Conservation (phyloP, 1,284 basidiomycete species). For the Boletellus deceptivus region DNA sequence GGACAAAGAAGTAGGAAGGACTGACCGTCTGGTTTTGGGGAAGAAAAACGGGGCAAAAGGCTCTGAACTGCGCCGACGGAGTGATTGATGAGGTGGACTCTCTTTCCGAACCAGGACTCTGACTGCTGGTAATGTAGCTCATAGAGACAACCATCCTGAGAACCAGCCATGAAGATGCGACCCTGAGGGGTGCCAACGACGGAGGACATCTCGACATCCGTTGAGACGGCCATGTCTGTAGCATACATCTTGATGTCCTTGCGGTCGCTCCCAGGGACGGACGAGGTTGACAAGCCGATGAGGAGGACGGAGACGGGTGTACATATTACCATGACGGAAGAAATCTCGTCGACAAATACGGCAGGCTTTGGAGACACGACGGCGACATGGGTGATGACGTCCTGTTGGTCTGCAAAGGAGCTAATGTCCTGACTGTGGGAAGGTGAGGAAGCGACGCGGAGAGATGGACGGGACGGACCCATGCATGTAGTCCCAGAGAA, state of each 20-base stretch:
- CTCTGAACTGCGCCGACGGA: slow-evolving; percentile 74
- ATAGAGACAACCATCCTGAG: slow-evolving; percentile 86
- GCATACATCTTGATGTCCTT: slow-evolving; percentile 87
- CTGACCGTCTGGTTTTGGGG: slow-evolving; percentile 60
- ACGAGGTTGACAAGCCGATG: slow-evolving; percentile 74
- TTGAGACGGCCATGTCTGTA: slow-evolving; percentile 80
- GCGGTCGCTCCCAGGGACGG: slow-evolving; percentile 46
- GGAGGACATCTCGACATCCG: slow-evolving; percentile 82
- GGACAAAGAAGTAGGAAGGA: slow-evolving; percentile 1
- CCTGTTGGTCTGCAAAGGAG: slow-evolving; percentile 89
- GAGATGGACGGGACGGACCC: slow-evolving; percentile 52
- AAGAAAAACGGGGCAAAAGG: slow-evolving; percentile 64
- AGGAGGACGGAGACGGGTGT: slow-evolving; percentile 83
- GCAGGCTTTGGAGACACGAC: slow-evolving; percentile 77
- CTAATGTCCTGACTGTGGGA: slow-evolving; percentile 71
- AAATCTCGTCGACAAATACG: slow-evolving; percentile 94
- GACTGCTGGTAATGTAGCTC: slow-evolving; percentile 91
- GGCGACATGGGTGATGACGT: slow-evolving; percentile 85
- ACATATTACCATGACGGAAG: slow-evolving; percentile 86
- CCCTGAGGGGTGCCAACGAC: slow-evolving; percentile 81
- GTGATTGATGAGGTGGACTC: slow-evolving; percentile 80
- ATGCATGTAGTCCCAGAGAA: slow-evolving; percentile 96
- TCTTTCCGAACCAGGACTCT: slow-evolving; percentile 92
- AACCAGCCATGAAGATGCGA: slow-evolving; percentile 88
- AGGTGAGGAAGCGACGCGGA: slow-evolving; percentile 3